phyloP scores from a whole-genome alignment of 192 early-diverging fungal genomes.

The Kickxella alabastrina region DNA sequence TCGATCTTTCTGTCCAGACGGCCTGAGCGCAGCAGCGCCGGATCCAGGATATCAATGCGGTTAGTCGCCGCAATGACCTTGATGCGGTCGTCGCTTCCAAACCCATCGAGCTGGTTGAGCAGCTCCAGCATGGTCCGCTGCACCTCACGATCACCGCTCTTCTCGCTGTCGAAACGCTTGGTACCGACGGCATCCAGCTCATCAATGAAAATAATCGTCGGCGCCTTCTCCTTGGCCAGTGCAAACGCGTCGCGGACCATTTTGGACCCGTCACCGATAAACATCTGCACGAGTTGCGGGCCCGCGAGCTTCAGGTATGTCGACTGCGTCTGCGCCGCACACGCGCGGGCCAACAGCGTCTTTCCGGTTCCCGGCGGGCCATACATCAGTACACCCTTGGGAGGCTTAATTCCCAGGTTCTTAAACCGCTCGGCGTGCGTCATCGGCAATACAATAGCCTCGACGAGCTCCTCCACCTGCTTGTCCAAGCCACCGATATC shows the following conservation, averaged over 20 bases:
- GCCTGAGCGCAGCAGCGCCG: conserved; percentile 82
- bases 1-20: conserved; percentile 92
- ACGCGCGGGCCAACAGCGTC: conserved; percentile 95
- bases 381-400: conserved; percentile 82
- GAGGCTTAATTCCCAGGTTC: conserved; percentile 81
- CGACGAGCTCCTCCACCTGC: conserved; percentile 83
- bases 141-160: conserved; percentile 97
- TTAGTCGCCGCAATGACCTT: conserved; percentile 99
- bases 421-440: conserved; percentile 82
- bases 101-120: conserved; percentile 96
- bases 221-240: conserved; percentile 96
- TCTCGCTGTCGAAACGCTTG: conserved; percentile 97
- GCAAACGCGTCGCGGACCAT: conserved; percentile 97
- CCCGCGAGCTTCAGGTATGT: conserved; percentile 95
- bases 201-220: conserved; percentile 98
- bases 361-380: conserved; percentile 83
- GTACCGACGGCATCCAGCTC: conserved; percentile 98
- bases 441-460: conserved; percentile 84
- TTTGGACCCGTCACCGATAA: conserved; percentile 97
- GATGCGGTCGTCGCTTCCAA: conserved; percentile 91
- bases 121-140: conserved; percentile 99
- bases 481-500: conserved; percentile 91
- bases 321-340: conserved; percentile 94
- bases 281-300: conserved; percentile 96
- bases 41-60: conserved; percentile 89